Evolutionary conservation across 495 filamentous ascomycete species (phyloP).

Genomic region (Ramalina peruviana): DNA sequence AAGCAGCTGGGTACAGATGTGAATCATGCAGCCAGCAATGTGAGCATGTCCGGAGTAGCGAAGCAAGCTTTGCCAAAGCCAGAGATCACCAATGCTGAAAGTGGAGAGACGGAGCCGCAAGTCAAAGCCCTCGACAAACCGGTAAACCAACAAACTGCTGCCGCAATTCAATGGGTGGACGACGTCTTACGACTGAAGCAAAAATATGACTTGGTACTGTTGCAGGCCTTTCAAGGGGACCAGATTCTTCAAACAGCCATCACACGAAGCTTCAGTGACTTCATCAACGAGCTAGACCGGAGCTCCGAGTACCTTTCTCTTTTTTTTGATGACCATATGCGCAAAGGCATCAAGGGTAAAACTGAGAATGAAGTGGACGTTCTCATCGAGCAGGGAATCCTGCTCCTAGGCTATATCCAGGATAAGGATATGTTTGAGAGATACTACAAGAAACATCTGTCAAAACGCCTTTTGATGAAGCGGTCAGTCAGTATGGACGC

Average conservation of each 20-base stretch:
- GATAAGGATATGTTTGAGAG: conserved; percentile 95
- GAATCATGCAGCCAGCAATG: conserved; percentile 47
- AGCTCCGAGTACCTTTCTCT: conserved; percentile 87
- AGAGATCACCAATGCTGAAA: conserved; percentile 21
- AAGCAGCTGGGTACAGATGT: conserved; percentile 69
- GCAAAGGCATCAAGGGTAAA: conserved; percentile 85
- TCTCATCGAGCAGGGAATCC: conserved; percentile 81
- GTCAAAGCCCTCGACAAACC: conserved; percentile 30
- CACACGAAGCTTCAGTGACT: conserved; percentile 70
- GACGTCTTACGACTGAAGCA: conserved; percentile 74
- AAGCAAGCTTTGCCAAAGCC: conserved; percentile 14
- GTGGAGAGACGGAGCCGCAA: conserved; percentile 26
- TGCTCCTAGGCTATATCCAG: conserved; percentile 66
- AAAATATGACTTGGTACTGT: conserved; percentile 75
- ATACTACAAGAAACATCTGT: conserved; percentile 97
- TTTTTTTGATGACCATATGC: conserved; percentile 94
- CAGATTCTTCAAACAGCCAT: conserved; percentile 67
- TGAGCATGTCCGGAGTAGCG: conserved; percentile 26
- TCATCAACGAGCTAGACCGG: conserved; percentile 75
- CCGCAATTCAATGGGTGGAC: conserved; percentile 92
- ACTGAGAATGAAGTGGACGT: conserved; percentile 79
- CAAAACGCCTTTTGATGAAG: conserved; percentile 67
- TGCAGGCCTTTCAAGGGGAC: conserved; percentile 54
- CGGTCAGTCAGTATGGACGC: conserved; percentile 78
- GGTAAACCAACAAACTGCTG: conserved; percentile 51